Evolutionary conservation across 495 filamentous ascomycete genomes (phyloP), one percentile per base, ranked within the genome.

Genomic region (Lasiosphaeris hirsuta): DNA sequence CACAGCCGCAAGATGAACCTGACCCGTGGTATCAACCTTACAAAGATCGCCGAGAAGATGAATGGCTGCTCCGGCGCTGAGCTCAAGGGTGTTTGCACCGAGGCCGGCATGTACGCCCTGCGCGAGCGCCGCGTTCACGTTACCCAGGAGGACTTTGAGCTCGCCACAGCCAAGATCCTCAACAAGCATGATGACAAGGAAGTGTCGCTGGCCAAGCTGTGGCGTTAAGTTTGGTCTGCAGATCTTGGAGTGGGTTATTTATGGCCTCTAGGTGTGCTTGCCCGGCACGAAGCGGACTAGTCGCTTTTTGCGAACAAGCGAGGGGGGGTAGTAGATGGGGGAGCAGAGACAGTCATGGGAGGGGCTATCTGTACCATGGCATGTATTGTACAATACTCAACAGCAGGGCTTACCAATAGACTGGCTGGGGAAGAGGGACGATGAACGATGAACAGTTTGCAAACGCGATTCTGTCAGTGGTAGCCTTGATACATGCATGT

Each of bases 151-250:
- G 94, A 99, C 77, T 99, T 99, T 71, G 94, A 99, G 71, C 80
- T 99, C 61, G 94, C 94, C 23, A 97, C 95, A 4, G 94, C 94
- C 67, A 99, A 99, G 88, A 93, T 99, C 49, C 84, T 99, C 68
- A 97, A 97, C 81, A 97, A 97, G 81, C 94, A 99, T 70, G 94
- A 99, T 65, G 94, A 99, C 71, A 99, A 97, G 81, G 91, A 96
- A 72, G 90, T 71, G 52, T 71, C 69, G 15, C 51, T 71, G 59
- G 69, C 69, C 51, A 71, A 71, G 65, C 44, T 71, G 39, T 71
- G 69, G 69, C 69, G 69, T 45, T 71, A 58, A 65, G n/a, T 15
- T 30, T 39, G 34, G n/a, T 7, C 40, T 9, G 5, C n/a, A 36
- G 13, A 3, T 30, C 17, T 14, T 13, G n/a, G 10, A 15, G 14